Conservation (phyloP, 495 filamentous ascomycete genomes). For the Cairneyella variabilis region DNA sequence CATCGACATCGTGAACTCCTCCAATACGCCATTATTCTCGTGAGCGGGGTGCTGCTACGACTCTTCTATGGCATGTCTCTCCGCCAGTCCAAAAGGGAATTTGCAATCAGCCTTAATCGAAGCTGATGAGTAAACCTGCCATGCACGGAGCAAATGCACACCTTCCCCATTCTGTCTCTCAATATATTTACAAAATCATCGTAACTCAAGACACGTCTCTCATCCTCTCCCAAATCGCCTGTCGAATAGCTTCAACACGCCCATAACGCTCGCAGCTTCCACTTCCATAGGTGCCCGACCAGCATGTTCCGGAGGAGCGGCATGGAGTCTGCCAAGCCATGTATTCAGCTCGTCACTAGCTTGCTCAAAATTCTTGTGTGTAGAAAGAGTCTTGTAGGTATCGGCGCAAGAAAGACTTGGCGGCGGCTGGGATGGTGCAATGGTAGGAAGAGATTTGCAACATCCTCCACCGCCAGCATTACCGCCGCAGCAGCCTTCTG, state of each 20-base stretch:
- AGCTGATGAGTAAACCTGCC: too few relatives aligned
- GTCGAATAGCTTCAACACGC: conserved; percentile 79
- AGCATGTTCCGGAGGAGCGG: conserved; percentile 40
- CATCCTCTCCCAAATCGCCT: conserved; percentile 60
- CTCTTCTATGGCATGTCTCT: too few relatives aligned
- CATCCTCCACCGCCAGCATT: conserved; percentile 47
- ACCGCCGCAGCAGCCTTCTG: conserved; percentile 49
- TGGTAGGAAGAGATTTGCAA: conserved; percentile 34
- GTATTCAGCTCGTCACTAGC: conserved; percentile 70
- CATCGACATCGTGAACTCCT: too few relatives aligned
- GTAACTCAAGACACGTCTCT: too few relatives aligned
- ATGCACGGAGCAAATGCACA: neutral
- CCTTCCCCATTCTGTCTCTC: too few relatives aligned
- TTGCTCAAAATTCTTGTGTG: conserved; percentile 73
- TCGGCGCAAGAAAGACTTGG: conserved; percentile 64
- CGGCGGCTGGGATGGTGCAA: conserved; percentile 20
- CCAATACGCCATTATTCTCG: too few relatives aligned
- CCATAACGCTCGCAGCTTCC: conserved; percentile 83
- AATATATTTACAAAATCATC: too few relatives aligned
- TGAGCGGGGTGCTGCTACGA: too few relatives aligned
- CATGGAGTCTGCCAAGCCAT: conserved; percentile 72
- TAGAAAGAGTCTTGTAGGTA: conserved; percentile 75
- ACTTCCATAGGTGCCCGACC: conserved; percentile 67
- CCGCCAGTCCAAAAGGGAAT: too few relatives aligned
- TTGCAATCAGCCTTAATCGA: too few relatives aligned